These are phyloP conservation scores for Cerioporus squamosus DNA, from an alignment of 1,284 basidiomycete species.

Conservation along the genomic window DNA sequence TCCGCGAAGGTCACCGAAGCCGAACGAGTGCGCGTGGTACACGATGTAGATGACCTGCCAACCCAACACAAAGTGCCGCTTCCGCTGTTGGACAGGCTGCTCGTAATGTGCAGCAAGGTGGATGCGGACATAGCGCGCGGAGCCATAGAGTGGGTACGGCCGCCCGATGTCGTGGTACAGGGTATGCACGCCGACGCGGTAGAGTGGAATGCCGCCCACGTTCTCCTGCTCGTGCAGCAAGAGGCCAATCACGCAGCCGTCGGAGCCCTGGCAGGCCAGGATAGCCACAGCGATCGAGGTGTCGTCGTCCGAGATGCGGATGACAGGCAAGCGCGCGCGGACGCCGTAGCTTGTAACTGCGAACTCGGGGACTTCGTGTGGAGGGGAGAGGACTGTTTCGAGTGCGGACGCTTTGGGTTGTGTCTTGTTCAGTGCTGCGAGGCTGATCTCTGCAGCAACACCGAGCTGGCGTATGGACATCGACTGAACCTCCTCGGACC, in stretches of 20 bases:
- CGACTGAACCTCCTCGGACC: not conserved
- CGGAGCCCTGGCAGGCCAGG: not conserved
- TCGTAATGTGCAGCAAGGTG: not conserved
- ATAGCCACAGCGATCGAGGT: slow-evolving; percentile 1
- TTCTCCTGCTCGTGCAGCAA: slow-evolving; percentile 5
- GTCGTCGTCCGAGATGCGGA: not conserved
- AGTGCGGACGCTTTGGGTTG: not conserved
- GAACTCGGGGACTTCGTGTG: slow-evolving; percentile 3
- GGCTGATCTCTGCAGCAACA: slow-evolving; percentile 5
- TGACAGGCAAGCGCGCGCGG: slow-evolving; percentile 3
- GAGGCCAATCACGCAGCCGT: slow-evolving; percentile 3
- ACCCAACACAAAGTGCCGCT: not conserved
- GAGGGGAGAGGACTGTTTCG: not conserved
- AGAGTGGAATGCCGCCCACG: slow-evolving; percentile 5
- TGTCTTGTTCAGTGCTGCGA: not conserved
- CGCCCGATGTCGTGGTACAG: slow-evolving; percentile 4
- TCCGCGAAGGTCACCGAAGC: not conserved
- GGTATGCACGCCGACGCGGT: slow-evolving; percentile 8
- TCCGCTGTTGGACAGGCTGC: not conserved
- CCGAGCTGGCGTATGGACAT: slow-evolving; percentile 1
- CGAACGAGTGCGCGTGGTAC: slow-evolving; percentile 6
- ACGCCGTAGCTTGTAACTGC: slow-evolving; percentile 9
- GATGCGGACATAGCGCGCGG: slow-evolving; percentile 8
- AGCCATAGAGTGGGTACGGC: slow-evolving; percentile 7
- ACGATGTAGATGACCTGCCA: slow-evolving; percentile 8